Evolutionary conservation across 148 eudicot genomes (phyloP).

Genomic region (Rhododendron mucronatum): DNA sequence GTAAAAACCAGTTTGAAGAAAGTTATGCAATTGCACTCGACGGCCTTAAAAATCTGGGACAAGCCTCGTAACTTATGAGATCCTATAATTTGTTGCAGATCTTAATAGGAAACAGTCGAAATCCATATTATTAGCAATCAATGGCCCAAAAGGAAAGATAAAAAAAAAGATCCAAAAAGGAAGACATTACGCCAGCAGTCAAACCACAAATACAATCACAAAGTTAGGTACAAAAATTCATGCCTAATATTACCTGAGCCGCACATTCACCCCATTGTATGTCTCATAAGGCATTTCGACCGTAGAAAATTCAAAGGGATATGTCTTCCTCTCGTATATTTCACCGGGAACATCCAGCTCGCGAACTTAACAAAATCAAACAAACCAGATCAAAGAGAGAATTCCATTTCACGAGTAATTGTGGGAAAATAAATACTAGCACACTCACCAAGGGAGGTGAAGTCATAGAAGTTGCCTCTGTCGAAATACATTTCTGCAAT

Average conservation of each 20-base stretch:
- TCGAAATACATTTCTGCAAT: conserved; percentile 95
- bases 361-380: conserved; percentile 54
- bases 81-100: background rate
- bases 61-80: background rate
- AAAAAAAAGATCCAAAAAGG: background rate
- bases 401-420: background rate
- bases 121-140: too few relatives aligned
- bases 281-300: conserved; percentile 99
- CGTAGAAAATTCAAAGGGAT: conserved; percentile 89
- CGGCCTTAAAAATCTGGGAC: background rate
- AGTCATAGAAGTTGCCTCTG: conserved; percentile 93
- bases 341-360: conserved; percentile 99
- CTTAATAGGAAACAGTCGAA: background rate
- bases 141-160: background rate
- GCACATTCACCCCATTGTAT: conserved; percentile 84
- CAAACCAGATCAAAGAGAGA: background rate
- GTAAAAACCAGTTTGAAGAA: background rate
- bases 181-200: background rate
- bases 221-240: background rate
- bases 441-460: conserved; percentile 86
- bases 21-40: background rate
- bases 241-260: conserved; percentile 58
- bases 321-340: conserved; percentile 83
- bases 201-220: background rate
- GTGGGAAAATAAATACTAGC: background rate